Base-by-base conservation (phyloP, 2,329 filamentous ascomycete genomes). In the Raffaelea ambrosiae region DNA sequence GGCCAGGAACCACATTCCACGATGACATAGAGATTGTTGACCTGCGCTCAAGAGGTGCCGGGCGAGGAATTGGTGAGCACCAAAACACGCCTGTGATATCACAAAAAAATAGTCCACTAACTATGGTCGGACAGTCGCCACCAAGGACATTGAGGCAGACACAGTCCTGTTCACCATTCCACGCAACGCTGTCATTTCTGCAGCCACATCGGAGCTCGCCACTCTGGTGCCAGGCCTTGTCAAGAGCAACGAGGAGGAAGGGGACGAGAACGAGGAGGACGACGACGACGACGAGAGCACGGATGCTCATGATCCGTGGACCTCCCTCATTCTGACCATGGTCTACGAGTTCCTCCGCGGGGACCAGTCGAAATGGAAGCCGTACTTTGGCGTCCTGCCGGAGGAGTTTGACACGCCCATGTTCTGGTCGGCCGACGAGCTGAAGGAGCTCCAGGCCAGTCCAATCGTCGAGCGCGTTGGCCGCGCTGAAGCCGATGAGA, bases 111-210 rank as follows among this genome's bases (percentile, higher is more conserved):
- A 41, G 20, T 22, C 3, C 16, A 21, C 16, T 41, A 20, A 20
- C 19, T 23, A 5, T 22, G 13, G 38, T 13, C 16, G 31, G 18
- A 38, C 41, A 91, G 86, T 94, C 57, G 86, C 88, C 22, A 74
- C 68, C 20, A 63, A 74, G 49, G 78, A 88, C 53, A 87, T 95
- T 47, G 67, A 72, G 18, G 76, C 85, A 56, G 86, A 89, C 51
- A 86, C 88, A 48, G 77, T 84, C 43, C 75, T 95, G 40, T 95
- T 95, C 69, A 83, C 79, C 42, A 86, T 95, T 52, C 88, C 88
- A 3, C 80, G 86, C 52, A 66, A 71, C 42, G 70, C 76, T 44
- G 82, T 95, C 53, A 78, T 95, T 59, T 86, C 78, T 55, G 71
- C 78, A 20, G 75, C 84, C 59, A 94, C 85, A 38, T 93, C 88